Conservation (phyloP, 441 rosid genomes). For the Theobroma grandiflorum region DNA sequence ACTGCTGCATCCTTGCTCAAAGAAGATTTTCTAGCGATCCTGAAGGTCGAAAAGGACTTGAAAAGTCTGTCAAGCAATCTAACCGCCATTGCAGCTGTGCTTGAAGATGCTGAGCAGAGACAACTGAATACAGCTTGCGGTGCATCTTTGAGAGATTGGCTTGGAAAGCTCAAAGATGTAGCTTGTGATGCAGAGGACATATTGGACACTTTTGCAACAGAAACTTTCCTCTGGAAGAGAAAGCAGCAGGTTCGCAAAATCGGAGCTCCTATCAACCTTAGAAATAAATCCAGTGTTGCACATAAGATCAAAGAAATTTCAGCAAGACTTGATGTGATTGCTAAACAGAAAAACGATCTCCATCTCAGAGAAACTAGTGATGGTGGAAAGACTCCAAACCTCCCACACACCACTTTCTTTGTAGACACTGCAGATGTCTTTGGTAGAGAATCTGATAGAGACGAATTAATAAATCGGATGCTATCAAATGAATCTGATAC, state of each 20-base stretch:
- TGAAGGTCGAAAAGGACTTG: slow-evolving; percentile 17
- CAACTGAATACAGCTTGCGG: slow-evolving; percentile 14
- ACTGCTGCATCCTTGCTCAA: slow-evolving; percentile 8
- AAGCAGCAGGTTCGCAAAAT: neutral
- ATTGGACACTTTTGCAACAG: slow-evolving; percentile 24
- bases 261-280: neutral
- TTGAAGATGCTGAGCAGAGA: slow-evolving; percentile 41
- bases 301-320: neutral
- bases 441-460: neutral
- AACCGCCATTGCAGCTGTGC: slow-evolving; percentile 29
- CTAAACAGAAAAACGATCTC: neutral
- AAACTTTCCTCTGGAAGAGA: neutral
- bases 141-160: slow-evolving; percentile 33
- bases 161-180: slow-evolving; percentile 30
- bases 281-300: neutral
- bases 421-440: neutral
- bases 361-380: neutral
- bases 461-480: neutral
- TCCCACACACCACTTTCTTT: neutral
- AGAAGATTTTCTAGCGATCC: neutral
- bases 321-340: neutral
- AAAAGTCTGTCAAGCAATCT: slow-evolving; percentile 23
- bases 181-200: slow-evolving; percentile 42
- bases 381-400: neutral
- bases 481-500: neutral